Evolutionary conservation across 129 eudicot genomes (phyloP), one percentile per base, ranked within the genome.

Genomic region (Flaveria bidentis): DNA sequence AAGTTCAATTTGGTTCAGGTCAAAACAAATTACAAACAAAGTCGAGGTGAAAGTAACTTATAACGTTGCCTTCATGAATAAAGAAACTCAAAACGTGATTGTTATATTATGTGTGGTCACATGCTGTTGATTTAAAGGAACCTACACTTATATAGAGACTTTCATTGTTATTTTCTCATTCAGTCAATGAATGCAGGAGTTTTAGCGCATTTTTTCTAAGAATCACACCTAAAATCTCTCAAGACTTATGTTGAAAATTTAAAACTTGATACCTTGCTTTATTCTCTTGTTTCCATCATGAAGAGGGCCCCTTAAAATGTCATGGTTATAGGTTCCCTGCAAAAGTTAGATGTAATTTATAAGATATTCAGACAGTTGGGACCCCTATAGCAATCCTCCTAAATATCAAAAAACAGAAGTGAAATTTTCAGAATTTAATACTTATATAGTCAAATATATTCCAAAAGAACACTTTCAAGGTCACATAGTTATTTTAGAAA

Each of bases 51-150:
- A 90, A 36, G 86, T 93, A 77, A 90, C 85, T 84, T 76, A 86
- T 71, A 90, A 67, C 15, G 96, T 86, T 33, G 96, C 80, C 78
- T 90, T 90, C 96, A 84, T 87, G 72, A 90, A 86, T 36, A 44
- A 44, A 61, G 0, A 61, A 15, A 14, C 58, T 5, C 41, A 36
- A 30, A 28, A 36, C 41, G 0, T 16, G 49, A 14, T 13, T 46
- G 2, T 20, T 2, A 2, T 58, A 2, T 36, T 3, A 23, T 52
- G 67, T 58, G 0, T 47, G 16, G 18, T 50, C 57, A 39, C 28
- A 26, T 26, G 45, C 45, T 47, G 41, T 14, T 46, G 3, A 74
- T 1, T 11, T 22, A 25, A 36, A 28, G 41, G 44, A 45, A 51
- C 86, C 79, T 80, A 88, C 22, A 70, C 84, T 91, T 36, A 91